These are phyloP conservation scores for Zymoseptoria crescenta DNA, from an alignment of 2,329 filamentous ascomycete species.

Conservation along the genomic window DNA sequence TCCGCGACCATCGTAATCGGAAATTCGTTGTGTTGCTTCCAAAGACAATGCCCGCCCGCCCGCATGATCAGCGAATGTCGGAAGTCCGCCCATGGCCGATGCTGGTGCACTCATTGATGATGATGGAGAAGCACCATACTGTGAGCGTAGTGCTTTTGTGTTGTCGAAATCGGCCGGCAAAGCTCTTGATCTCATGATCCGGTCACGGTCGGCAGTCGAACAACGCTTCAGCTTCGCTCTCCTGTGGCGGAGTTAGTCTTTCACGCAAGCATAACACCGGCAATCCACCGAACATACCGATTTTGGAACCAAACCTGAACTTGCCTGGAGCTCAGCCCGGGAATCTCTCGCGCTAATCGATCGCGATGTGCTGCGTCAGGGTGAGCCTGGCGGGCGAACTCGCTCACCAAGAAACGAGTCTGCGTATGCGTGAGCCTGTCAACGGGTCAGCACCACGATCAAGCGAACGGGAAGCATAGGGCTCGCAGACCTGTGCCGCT, in stretches of 20 bases:
- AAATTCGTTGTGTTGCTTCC: constrained; percentile 56
- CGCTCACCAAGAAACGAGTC: constrained; percentile 95
- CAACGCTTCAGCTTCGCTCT: constrained; percentile 55
- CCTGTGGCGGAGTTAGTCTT: constrained; percentile 30
- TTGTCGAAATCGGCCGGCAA: constrained; percentile 55
- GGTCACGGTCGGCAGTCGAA: constrained; percentile 53
- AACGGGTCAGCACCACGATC: constrained; percentile 10
- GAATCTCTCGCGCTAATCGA: constrained; percentile 79
- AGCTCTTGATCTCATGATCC: constrained; percentile 53
- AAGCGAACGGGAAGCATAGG: background rate
- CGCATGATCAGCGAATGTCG: constrained; percentile 43
- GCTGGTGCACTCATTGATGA: constrained; percentile 43
- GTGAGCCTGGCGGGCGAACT: constrained; percentile 90
- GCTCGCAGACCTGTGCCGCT: constrained; percentile 61
- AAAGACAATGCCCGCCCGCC: constrained; percentile 62
- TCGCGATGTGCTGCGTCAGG: constrained; percentile 88
- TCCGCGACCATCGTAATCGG: constrained; percentile 57
- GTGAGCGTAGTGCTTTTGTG: constrained; percentile 50
- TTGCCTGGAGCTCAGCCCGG: constrained; percentile 81
- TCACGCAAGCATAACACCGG: background rate
- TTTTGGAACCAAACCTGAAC: constrained; percentile 99
- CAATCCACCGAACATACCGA: constrained; percentile 49
- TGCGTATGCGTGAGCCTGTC: constrained; percentile 84
- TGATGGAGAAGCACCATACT: constrained; percentile 38
- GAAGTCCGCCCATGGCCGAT: constrained; percentile 38